phyloP scores from a whole-genome alignment of 2,329 filamentous ascomycete species.

The Colletotrichum navitas region DNA sequence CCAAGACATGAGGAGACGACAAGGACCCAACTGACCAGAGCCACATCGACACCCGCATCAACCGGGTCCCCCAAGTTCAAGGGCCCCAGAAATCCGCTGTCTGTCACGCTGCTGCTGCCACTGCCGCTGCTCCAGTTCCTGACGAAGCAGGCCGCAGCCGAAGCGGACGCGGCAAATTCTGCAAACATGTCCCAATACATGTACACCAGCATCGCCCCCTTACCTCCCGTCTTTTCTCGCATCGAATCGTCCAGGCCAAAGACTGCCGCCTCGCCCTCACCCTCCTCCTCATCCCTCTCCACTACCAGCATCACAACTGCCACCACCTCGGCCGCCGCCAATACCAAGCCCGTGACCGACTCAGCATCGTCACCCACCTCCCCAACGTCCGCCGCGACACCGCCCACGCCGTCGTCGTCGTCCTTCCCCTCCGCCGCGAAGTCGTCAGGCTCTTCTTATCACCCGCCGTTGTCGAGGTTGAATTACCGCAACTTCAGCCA shows the following conservation, averaged over 20 bases:
- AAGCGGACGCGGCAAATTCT: slow-evolving; percentile 32
- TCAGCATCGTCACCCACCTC: slow-evolving; percentile 33
- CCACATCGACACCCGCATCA: slow-evolving; percentile 9
- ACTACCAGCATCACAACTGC: neutral
- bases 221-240: slow-evolving; percentile 40
- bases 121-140: neutral
- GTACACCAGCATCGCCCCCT: slow-evolving; percentile 42
- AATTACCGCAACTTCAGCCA: slow-evolving; percentile 13
- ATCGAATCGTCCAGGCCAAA: slow-evolving; percentile 28
- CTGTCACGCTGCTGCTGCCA: neutral
- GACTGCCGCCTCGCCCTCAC: slow-evolving; percentile 23
- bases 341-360: neutral
- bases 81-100: slow-evolving; percentile 18
- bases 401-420: slow-evolving; percentile 44
- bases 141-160: slow-evolving; percentile 11
- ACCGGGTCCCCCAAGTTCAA: slow-evolving; percentile 14
- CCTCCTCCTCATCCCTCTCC: neutral
- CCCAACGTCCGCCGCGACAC: slow-evolving; percentile 48
- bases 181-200: slow-evolving; percentile 43
- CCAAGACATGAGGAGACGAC: slow-evolving; percentile 31
- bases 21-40: slow-evolving; percentile 28
- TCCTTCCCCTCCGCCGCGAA: slow-evolving; percentile 26
- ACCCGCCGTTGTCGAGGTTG: slow-evolving; percentile 15
- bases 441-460: slow-evolving; percentile 28
- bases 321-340: neutral